Evolutionary conservation across 495 filamentous ascomycete genomes (phyloP).

Genomic region (Lepraria neglecta): DNA sequence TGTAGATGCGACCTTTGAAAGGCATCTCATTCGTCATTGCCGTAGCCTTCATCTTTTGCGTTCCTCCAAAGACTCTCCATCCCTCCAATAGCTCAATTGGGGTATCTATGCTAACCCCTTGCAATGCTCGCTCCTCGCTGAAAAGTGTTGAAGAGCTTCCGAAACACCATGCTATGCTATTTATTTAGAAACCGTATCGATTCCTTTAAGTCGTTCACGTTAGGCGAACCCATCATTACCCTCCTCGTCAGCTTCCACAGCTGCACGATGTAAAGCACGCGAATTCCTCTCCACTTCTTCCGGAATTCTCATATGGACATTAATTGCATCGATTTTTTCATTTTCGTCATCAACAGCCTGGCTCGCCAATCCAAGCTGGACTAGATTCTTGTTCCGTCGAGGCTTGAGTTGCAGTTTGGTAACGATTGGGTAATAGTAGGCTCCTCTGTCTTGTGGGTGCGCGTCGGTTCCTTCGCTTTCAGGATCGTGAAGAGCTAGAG

Average conservation of each 20-base stretch:
- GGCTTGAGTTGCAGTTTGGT: conserved; percentile 60
- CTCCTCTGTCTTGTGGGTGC: conserved; percentile 46
- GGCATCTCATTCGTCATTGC: too few relatives aligned
- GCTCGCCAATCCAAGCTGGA: conserved; percentile 40
- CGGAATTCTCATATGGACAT: conserved; percentile 49
- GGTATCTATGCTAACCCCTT: not conserved
- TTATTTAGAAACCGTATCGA: too few relatives aligned
- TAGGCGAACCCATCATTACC: too few relatives aligned
- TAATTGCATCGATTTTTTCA: conserved; percentile 50
- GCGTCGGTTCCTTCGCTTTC: conserved; percentile 44
- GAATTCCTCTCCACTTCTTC: conserved; percentile 49
- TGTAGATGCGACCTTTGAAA: too few relatives aligned
- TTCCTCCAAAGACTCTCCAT: too few relatives aligned
- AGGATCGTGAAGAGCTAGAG: conserved; percentile 57
- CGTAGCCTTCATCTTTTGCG: too few relatives aligned
- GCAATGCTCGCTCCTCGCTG: not conserved
- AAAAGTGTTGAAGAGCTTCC: too few relatives aligned
- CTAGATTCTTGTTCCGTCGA: conserved; percentile 47
- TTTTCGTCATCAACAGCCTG: conserved; percentile 41
- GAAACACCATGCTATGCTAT: too few relatives aligned
- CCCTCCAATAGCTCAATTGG: too few relatives aligned
- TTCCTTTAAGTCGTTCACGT: too few relatives aligned
- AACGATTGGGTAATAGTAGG: conserved; percentile 85
- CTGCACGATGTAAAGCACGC: conserved; percentile 39
- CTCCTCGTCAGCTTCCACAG: conserved; percentile 32